Evolutionary conservation across 1,139 yeast genomes (phyloP).

Genomic region (Kodamaea anthophila): DNA sequence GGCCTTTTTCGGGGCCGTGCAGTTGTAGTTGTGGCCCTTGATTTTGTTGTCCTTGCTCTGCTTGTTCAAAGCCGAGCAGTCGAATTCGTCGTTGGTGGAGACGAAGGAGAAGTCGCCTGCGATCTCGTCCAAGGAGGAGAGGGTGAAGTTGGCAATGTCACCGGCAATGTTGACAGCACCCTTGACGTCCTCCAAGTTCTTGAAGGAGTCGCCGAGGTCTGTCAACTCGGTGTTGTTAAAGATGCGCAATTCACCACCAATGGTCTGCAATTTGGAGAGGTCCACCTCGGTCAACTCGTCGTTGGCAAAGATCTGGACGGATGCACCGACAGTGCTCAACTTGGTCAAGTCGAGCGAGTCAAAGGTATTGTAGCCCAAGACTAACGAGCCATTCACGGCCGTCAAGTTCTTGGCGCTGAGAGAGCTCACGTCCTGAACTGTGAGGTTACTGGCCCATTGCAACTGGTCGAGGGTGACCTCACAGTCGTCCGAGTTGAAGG

Average conservation of each 20-base stretch:
- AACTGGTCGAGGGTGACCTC: slow-evolving; percentile 32
- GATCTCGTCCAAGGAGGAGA: slow-evolving; percentile 32
- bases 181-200: slow-evolving; percentile 26
- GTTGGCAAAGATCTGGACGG: slow-evolving; percentile 39
- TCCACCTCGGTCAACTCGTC: slow-evolving; percentile 31
- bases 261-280: slow-evolving; percentile 24
- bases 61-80: slow-evolving; percentile 31
- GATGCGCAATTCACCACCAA: slow-evolving; percentile 41
- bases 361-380: slow-evolving; percentile 37
- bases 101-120: slow-evolving; percentile 39
- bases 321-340: slow-evolving; percentile 34
- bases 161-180: slow-evolving; percentile 43
- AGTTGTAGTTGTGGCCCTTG: slow-evolving; percentile 42
- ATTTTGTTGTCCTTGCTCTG: slow-evolving; percentile 29
- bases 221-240: slow-evolving; percentile 39
- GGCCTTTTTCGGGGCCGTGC: slow-evolving; percentile 29
- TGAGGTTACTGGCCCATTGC: slow-evolving; percentile 40
- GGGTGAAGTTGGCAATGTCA: slow-evolving; percentile 33
- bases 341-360: slow-evolving; percentile 25
- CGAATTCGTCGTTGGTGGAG: slow-evolving; percentile 34
- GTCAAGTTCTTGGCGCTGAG: slow-evolving; percentile 31
- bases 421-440: slow-evolving; percentile 36
- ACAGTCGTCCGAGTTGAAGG: slow-evolving; percentile 41
- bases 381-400: slow-evolving; percentile 37
- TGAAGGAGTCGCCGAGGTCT: slow-evolving; percentile 27